Conservation (phyloP, 2,329 filamentous ascomycete genomes). For the Penicillium sp. region DNA sequence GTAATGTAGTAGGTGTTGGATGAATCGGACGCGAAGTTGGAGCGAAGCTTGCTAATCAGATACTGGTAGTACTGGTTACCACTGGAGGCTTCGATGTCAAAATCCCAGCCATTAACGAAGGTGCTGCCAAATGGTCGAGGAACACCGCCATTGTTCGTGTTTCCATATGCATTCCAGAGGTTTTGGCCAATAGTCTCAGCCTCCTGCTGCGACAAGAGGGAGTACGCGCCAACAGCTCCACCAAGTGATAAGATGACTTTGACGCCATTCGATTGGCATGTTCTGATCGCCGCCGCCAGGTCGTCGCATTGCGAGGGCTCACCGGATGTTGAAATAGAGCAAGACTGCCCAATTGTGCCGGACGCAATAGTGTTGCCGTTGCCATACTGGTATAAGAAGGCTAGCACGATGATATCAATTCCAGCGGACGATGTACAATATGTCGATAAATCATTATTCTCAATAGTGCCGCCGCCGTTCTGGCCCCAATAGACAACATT, state of each 20-base stretch:
- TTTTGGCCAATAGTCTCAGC: slow-evolving; percentile 45
- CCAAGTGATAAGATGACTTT: slow-evolving; percentile 54
- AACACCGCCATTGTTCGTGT: slow-evolving; percentile 44
- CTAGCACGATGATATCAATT: neutral
- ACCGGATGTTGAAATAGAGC: slow-evolving; percentile 34
- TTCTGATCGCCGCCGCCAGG: slow-evolving; percentile 47
- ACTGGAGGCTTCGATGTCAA: slow-evolving; percentile 51
- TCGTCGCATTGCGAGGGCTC: slow-evolving; percentile 38
- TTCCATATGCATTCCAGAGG: slow-evolving; percentile 53
- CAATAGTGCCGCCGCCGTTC: neutral
- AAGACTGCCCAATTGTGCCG: slow-evolving; percentile 47
- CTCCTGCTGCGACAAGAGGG: slow-evolving; percentile 38
- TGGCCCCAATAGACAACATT: neutral
- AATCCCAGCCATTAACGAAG: slow-evolving; percentile 58
- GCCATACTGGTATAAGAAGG: slow-evolving; percentile 31
- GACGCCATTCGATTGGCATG: slow-evolving; percentile 49
- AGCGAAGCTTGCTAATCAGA: slow-evolving; percentile 29
- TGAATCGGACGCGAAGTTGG: slow-evolving; percentile 39
- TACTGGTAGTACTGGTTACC: slow-evolving; percentile 43
- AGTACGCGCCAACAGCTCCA: slow-evolving; percentile 46
- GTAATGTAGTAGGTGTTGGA: slow-evolving; percentile 51
- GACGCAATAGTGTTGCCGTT: slow-evolving; percentile 41
- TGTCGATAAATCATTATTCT: neutral
- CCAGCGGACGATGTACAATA: neutral
- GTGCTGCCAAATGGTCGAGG: slow-evolving; percentile 24